phyloP scores from a whole-genome alignment of 1,139 yeast genomes.

The Debaryomyces fabryi region DNA sequence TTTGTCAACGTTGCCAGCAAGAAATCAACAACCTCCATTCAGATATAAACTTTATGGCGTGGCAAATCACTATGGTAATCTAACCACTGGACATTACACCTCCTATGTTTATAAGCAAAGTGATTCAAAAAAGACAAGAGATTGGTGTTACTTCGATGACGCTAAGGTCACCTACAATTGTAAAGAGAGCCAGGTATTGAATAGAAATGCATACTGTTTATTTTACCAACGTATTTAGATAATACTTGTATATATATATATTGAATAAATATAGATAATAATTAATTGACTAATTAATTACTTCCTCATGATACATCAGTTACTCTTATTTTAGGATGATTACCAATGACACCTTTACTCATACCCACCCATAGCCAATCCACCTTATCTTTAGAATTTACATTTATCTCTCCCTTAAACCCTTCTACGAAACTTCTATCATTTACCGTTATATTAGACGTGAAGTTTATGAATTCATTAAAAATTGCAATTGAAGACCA shows the following conservation, averaged over 20 bases:
- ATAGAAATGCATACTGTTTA: constrained; percentile 73
- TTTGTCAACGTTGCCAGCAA: constrained; percentile 56
- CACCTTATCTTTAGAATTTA: constrained; percentile 53
- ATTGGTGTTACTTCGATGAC: constrained; percentile 83
- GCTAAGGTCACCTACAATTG: constrained; percentile 52
- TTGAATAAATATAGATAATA: neutral
- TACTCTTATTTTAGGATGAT: constrained; percentile 45
- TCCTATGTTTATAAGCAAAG: constrained; percentile 69
- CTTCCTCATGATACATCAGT: constrained; percentile 21
- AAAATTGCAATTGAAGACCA: constrained; percentile 92
- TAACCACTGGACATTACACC: constrained; percentile 92
- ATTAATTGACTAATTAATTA: constrained; percentile 1
- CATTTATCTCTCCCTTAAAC: constrained; percentile 64
- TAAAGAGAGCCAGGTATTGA: constrained; percentile 48
- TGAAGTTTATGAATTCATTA: constrained; percentile 79
- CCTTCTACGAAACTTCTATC: constrained; percentile 85
- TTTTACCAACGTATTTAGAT: constrained; percentile 54
- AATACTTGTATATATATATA: constrained; percentile 6
- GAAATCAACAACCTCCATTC: constrained; percentile 84
- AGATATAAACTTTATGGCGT: constrained; percentile 79
- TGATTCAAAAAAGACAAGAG: constrained; percentile 36
- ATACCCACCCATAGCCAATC: constrained; percentile 80
- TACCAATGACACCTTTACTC: constrained; percentile 56
- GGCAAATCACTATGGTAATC: constrained; percentile 81
- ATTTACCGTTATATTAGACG: constrained; percentile 78